Base-by-base conservation (phyloP, 1,284 basidiomycete species). In the Mycosarcoma maydis region DNA sequence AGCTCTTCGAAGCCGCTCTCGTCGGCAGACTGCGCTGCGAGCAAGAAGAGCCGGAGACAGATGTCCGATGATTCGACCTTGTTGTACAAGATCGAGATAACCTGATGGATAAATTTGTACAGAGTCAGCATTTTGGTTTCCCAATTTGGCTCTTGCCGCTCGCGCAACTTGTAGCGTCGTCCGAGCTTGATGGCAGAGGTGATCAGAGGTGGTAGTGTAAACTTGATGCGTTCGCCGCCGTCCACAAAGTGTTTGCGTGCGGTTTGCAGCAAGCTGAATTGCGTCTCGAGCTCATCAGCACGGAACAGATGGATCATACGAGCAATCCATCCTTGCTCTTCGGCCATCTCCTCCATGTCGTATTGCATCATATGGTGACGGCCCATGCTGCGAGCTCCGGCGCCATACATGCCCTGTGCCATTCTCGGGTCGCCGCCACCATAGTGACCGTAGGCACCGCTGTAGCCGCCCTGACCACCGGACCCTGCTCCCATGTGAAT, bases 41-140 rank as follows among this genome's bases (percentile, higher is more conserved):
- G 70, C 56, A 81, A 52, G 59, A 74, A 78, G 13, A 81, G 64
- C 17, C 77, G 58, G 20, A 81, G 49, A 33, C 73, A 79, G 17
- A 77, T 64, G 38, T 81, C 80, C 13, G 80, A 77, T 2, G 76
- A 66, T 52, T 81, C 80, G 30, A 79, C 74, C 48, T 68, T 70
- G 69, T 78, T 76, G 69, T 81, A 80, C 33, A 80, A 56, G 33
- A 74, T 70, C 17, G 74, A 71, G 41, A 80, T 77, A 41, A 80
- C 70, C 59, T 81, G 80, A 42, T 81, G 80, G 27, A 80, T 65
- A 34, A 80, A 81, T 47, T 77, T 77, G 67, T 77, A 77, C 10
- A 81, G 60, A 17, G 78, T 77, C 17, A 70, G 38, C 76, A 80
- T 77, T 59, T 80, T 79, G 37, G 55, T 56, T 36, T 74, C 71